A percentile compares a stretch with the other conserved stretches of the same genome.
These are phyloP conservation scores for Heliamphora pulchella DNA, from an alignment of 179 eudicot species.

Conservation along the genomic window DNA sequence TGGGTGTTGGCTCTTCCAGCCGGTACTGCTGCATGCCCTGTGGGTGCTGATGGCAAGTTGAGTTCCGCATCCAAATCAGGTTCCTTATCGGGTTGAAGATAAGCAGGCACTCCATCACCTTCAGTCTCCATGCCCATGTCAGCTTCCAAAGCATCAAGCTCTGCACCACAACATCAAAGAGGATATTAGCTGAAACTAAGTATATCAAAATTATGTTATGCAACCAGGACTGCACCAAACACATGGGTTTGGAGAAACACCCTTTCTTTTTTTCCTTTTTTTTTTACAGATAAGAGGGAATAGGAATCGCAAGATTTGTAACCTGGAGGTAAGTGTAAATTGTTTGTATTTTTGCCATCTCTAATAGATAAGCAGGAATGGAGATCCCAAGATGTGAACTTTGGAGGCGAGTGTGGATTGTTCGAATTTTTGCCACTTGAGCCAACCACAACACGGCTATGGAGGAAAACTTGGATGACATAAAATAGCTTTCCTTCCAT, in stretches of 20 bases:
- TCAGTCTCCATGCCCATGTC: constrained; percentile 85
- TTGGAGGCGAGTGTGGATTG: too few relatives aligned
- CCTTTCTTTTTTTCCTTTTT: too few relatives aligned
- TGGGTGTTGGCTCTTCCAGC: constrained; percentile 53
- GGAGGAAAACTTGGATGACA: background rate
- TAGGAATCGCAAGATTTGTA: background rate
- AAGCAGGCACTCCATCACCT: constrained; percentile 86
- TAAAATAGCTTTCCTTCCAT: background rate
- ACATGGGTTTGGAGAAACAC: too few relatives aligned
- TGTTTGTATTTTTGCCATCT: too few relatives aligned
- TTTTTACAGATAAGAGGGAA: background rate
- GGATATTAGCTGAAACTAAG: background rate
- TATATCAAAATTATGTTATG: background rate
- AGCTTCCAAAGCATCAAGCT: constrained; percentile 87
- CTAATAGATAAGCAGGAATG: too few relatives aligned
- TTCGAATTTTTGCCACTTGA: too few relatives aligned
- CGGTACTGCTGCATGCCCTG: constrained; percentile 52
- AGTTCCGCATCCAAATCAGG: constrained; percentile 67
- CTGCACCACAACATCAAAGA: constrained; percentile 29
- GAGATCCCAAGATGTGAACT: too few relatives aligned
- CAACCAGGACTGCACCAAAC: background rate
- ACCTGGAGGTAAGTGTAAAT: too few relatives aligned
- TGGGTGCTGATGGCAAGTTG: constrained; percentile 87
- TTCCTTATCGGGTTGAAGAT: constrained; percentile 87
- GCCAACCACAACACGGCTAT: background rate